A percentile compares a stretch with the other conserved stretches of the same genome.
These are phyloP conservation scores for Cercophora newfieldiana DNA, from an alignment of 495 filamentous ascomycete genomes.

Conservation along the genomic window DNA sequence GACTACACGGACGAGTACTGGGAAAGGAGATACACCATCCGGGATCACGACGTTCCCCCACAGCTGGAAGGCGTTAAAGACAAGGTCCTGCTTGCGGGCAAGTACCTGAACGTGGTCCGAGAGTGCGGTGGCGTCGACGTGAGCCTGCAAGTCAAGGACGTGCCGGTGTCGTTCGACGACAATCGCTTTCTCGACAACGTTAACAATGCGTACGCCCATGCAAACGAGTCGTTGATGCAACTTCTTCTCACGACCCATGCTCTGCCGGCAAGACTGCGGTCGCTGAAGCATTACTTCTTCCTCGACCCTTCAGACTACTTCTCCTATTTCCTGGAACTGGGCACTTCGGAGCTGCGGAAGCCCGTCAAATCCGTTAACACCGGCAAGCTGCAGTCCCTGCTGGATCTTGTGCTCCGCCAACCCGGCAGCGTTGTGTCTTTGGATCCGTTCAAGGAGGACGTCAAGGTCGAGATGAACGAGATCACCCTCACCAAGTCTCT, in stretches of 20 bases:
- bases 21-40: conserved; percentile 95
- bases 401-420: conserved; percentile 92
- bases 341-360: conserved; percentile 83
- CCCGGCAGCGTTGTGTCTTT: conserved; percentile 91
- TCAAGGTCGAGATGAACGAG: conserved; percentile 96
- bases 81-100: conserved; percentile 91
- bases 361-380: conserved; percentile 85
- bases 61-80: conserved; percentile 90
- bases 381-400: conserved; percentile 86
- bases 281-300: conserved; percentile 98
- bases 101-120: conserved; percentile 95
- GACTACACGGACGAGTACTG: conserved; percentile 99
- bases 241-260: conserved; percentile 90
- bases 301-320: conserved; percentile 97
- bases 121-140: conserved; percentile 96
- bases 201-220: conserved; percentile 89
- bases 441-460: conserved; percentile 96
- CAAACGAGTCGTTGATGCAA: conserved; percentile 89
- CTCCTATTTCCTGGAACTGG: conserved; percentile 92
- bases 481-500: conserved; percentile 87
- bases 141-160: conserved; percentile 82
- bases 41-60: conserved; percentile 86
- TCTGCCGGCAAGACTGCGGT: conserved; percentile 79
- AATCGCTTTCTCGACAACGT: conserved; percentile 89
- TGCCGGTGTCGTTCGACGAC: conserved; percentile 91